A percentile compares a stretch with the other conserved stretches of the same genome.
phyloP scores from a whole-genome alignment of 169 alveolate genomes.

The Eimeria brunetti region DNA sequence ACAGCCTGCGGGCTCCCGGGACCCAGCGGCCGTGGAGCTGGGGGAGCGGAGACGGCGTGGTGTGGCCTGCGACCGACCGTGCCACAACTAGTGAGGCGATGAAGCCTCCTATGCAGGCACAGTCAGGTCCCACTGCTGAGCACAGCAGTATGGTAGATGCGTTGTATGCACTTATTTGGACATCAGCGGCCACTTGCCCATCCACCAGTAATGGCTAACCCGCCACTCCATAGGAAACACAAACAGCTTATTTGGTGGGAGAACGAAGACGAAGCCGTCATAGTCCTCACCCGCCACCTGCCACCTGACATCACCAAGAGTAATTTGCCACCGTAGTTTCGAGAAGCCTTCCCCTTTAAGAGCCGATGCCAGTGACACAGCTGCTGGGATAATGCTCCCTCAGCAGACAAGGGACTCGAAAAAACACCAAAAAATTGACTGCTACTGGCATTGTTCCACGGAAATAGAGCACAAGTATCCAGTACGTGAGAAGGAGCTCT shows the following conservation, averaged over 20 bases:
- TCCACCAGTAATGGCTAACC: too few relatives aligned
- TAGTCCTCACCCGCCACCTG: background rate
- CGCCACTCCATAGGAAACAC: too few relatives aligned
- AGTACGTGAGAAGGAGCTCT: conserved; percentile 84
- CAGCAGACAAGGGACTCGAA: background rate
- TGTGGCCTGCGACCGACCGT: too few relatives aligned
- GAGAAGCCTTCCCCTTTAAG: background rate
- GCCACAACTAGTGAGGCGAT: too few relatives aligned
- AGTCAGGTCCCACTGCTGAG: too few relatives aligned
- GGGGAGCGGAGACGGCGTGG: too few relatives aligned
- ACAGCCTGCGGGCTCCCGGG: too few relatives aligned
- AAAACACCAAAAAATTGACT: background rate
- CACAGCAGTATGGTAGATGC: too few relatives aligned
- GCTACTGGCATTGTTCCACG: background rate
- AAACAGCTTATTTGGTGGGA: background rate
- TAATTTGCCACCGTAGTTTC: background rate
- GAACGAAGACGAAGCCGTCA: background rate
- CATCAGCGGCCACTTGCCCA: too few relatives aligned
- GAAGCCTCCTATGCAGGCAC: too few relatives aligned
- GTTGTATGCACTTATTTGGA: too few relatives aligned
- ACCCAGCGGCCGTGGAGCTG: too few relatives aligned
- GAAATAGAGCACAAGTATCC: background rate
- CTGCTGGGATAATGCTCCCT: background rate
- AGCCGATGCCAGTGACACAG: background rate
- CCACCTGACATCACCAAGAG: background rate